Evolutionary conservation across 2,329 filamentous ascomycete species (phyloP), one percentile per base, ranked within the genome.

Genomic region (Plectosphaerella sp.): DNA sequence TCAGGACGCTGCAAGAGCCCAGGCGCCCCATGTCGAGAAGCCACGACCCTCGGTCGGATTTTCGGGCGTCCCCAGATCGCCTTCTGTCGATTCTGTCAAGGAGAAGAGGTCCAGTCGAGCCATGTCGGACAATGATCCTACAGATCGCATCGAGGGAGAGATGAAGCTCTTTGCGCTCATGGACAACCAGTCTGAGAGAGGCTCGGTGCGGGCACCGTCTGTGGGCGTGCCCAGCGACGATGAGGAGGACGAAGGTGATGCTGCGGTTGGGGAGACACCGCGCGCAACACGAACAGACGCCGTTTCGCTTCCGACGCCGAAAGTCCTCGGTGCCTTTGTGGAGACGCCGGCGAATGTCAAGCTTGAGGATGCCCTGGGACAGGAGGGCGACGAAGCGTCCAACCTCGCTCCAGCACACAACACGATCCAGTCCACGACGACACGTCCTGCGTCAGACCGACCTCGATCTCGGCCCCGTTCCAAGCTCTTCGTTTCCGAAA

Each of bases 61-160:
- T 59, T 63, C 67, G 6, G 72, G 72, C 33, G 60, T 81, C 39
- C 67, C 64, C 41, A 71, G 74, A 49, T 67, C 63, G 49, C 60
- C 65, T 12, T 80, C 78, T 3, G 65, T 64, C 24, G 78, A 79
- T 47, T 79, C 78, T 42, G 59, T 67, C 48, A 71, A 70, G 57
- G 73, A 74, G 57, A 81, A 80, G 64, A 68, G 71, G 51, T 72
- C 71, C 36, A 79, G 75, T 61, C 64, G 72, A 60, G 62, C 65
- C 5, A 67, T 72, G 53, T 57, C 43, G 8, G 79, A 83, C 51
- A 61, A 67, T 14, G 80, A 83, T 54, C 79, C 80, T 5, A 77
- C 73, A 1, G 79, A 79, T 57, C 77, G 80, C 45, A 82, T 83
- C 48, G 74, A 80, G 58, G 76, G 71, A 10, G 80, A 84, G 64